phyloP scores from a whole-genome alignment of 768 basidiomycete genomes.

The Rhizopogon vinicolor region DNA sequence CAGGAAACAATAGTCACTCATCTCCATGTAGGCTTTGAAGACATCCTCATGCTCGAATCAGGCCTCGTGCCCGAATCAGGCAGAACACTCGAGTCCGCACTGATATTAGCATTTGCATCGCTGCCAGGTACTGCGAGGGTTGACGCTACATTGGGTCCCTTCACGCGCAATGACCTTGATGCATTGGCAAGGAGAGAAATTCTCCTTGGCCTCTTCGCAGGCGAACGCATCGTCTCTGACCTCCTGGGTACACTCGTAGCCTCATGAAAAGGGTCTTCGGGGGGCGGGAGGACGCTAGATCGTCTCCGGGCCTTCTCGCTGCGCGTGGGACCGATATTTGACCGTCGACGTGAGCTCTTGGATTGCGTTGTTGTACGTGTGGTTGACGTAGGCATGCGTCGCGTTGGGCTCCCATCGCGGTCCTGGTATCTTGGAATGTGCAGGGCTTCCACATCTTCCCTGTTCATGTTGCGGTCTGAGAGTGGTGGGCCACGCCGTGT shows the following conservation, averaged over 20 bases:
- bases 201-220: constrained; percentile 56
- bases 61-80: not conserved
- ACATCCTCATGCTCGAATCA: constrained; percentile 38
- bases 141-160: constrained; percentile 28
- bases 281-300: constrained; percentile 73
- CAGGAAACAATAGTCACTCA: constrained; percentile 27
- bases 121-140: constrained; percentile 27
- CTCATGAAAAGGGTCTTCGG: constrained; percentile 31
- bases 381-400: constrained; percentile 45
- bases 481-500: constrained; percentile 36
- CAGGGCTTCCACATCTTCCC: constrained; percentile 19
- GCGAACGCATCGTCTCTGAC: constrained; percentile 42
- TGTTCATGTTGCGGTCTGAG: constrained; percentile 66
- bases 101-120: constrained; percentile 40
- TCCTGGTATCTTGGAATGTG: constrained; percentile 33
- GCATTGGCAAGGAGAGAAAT: constrained; percentile 45
- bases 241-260: constrained; percentile 34
- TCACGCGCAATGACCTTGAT: constrained; percentile 30
- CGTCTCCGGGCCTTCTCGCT: constrained; percentile 68
- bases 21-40: constrained; percentile 53
- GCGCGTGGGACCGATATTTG: constrained; percentile 73
- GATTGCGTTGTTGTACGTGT: constrained; percentile 30
- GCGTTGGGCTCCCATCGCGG: constrained; percentile 38
- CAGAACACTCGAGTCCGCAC: constrained; percentile 29
- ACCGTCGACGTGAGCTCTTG: constrained; percentile 52